Evolutionary conservation across 208 protist species (phyloP).

Genomic region (Strigomonas culicis): DNA sequence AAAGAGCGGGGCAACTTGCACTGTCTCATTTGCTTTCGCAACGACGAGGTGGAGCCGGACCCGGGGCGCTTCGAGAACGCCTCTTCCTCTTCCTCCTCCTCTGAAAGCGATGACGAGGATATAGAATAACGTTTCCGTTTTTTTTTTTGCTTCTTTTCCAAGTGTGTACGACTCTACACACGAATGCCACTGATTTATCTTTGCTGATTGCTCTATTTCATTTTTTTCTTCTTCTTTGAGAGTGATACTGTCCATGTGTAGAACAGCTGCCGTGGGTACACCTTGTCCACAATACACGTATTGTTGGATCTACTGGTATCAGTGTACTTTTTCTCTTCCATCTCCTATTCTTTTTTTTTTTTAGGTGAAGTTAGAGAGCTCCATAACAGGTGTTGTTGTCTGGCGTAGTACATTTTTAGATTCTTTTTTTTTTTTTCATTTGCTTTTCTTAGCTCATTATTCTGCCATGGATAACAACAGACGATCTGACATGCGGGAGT

Average conservation of each 20-base stretch:
- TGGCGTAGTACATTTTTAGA: too few relatives aligned
- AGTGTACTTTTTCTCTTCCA: constrained; percentile 4
- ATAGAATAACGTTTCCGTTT: background rate
- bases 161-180: background rate
- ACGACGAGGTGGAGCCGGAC: constrained; percentile 60
- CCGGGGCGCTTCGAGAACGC: constrained; percentile 56
- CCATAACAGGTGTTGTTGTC: too few relatives aligned
- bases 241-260: too few relatives aligned
- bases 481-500: constrained; percentile 27
- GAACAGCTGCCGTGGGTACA: too few relatives aligned
- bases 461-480: background rate
- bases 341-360: constrained; percentile 12
- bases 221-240: too few relatives aligned
- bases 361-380: background rate
- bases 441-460: constrained; percentile 6
- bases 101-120: background rate
- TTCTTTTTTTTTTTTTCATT: constrained; percentile 9
- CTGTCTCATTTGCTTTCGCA: constrained; percentile 85
- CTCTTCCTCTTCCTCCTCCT: background rate
- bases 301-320: constrained; percentile 7
- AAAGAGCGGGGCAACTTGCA: constrained; percentile 61
- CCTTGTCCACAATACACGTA: background rate
- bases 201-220: background rate
- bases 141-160: background rate
- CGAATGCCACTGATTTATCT: background rate